Evolutionary conservation across 768 basidiomycete genomes (phyloP), one percentile per base, ranked within the genome.

Genomic region (Brasilioporus rufonigricans): DNA sequence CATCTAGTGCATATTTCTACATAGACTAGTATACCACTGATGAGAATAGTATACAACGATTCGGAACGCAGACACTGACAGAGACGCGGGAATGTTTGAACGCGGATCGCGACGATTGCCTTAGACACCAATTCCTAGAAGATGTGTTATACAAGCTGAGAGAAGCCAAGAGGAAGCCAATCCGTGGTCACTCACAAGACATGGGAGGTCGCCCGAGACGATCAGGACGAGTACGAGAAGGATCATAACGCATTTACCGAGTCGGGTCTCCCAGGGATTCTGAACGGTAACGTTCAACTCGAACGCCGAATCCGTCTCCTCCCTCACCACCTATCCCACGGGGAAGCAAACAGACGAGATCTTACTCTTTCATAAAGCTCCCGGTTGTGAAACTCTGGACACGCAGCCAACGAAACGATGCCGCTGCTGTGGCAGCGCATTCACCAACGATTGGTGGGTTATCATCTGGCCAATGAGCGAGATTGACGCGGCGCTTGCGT

Each of bases 371-470:
- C 82, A 76, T 79, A 76, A 69, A 63, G 62, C 67, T 67, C 69
- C 19, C 75, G 73, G 50, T 40, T 70, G 23, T 78, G 76, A 76
- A 71, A 67, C 35, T 70, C 76, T 27, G 74, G 80, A 33, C 74
- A 75, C 19, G 75, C 76, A 44, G 72, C 74, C 10, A 64, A 61
- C 29, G 79, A 80, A 44, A 67, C 72, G 38, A 71, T 74, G 29
- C 71, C 85, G n/a, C 80, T 84, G 1, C 87, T 91, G 1, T 93
- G 91, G 91, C 91, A 93, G 75, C 83, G 83, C 12, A 88, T 93
- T 51, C 91, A 93, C 60, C 81, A 86, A 53, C 81, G 89, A 9
- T 74, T 93, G 72, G 58, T 93, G 91, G 91, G 91, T 91, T 40
- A 87, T 93, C 56, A 86, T 92, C 43, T 93, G 91, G 91, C 89